Base-by-base conservation (phyloP, 305 asterid species). In the Plantago coronopus region DNA sequence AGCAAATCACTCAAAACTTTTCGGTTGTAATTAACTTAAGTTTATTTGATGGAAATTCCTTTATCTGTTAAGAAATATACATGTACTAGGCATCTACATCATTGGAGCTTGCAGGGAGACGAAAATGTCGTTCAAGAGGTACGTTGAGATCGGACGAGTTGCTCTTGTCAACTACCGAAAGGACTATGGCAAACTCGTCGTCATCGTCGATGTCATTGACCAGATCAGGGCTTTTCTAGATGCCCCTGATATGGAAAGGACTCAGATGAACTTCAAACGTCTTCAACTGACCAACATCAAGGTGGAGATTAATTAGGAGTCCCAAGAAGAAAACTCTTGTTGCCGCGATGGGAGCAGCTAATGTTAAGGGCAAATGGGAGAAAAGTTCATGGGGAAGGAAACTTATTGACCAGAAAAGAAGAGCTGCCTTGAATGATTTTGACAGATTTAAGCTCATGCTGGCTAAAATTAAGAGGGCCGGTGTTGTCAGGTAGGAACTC, bases 71-170 rank as follows among this genome's bases (percentile, higher is more conserved):
- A n/a, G n/a, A n/a, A n/a, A n/a, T n/a, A n/a, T n/a, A n/a, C n/a
- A n/a, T n/a, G n/a, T n/a, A n/a, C n/a, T n/a, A n/a, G n/a, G n/a
- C n/a, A n/a, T n/a, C n/a, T n/a, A n/a, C n/a, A n/a, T n/a, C n/a
- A n/a, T n/a, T n/a, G n/a, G n/a, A n/a, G n/a, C n/a, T n/a, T n/a
- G n/a, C n/a, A n/a, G n/a, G n/a, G n/a, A n/a, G n/a, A n/a, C n/a
- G n/a, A n/a, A n/a, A n/a, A n/a, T n/a, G 96, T 89, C 95, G 74
- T 83, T 88, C 87, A 88, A 88, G 83, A 81, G 96, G 69, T 88
- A 74, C 68, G 89, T 88, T 53, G 94, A 87, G 89, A 81, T 84
- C 62, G 96, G 94, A 49, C 79, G 96, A 69, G 94, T 87, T 0
- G 94, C 86, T 23, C 81, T 87, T 16, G 81, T 85, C 69, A 87